These are phyloP conservation scores for Cyamopsis tetragonoloba DNA, from an alignment of 306 rosid species.

Conservation along the genomic window DNA sequence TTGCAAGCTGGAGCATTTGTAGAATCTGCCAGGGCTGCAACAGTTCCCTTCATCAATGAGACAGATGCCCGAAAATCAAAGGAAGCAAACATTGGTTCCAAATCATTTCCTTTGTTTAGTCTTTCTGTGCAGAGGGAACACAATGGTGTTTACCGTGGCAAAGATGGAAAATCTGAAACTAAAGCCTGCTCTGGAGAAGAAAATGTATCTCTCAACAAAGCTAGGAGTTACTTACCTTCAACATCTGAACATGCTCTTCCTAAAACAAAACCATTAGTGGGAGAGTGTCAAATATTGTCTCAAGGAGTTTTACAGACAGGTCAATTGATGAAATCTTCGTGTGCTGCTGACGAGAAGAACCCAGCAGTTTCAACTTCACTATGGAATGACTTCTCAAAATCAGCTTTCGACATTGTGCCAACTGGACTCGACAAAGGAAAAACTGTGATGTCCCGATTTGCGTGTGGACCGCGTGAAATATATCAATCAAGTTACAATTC, in stretches of 20 bases:
- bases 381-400: constrained; percentile 30
- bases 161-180: constrained; percentile 29
- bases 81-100: constrained; percentile 34
- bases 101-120: constrained; percentile 50
- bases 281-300: constrained; percentile 29
- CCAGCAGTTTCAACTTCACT: constrained; percentile 37
- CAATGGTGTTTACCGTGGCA: constrained; percentile 23
- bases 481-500: constrained; percentile 37
- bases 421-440: constrained; percentile 34
- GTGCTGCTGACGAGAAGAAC: constrained; percentile 34
- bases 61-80: constrained; percentile 25
- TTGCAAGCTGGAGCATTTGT: constrained; percentile 25
- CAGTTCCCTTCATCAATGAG: constrained; percentile 25
- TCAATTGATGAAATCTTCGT: constrained; percentile 29
- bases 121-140: constrained; percentile 34
- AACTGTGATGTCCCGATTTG: constrained; percentile 34
- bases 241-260: constrained; percentile 28
- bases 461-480: constrained; percentile 27
- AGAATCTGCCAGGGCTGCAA: constrained; percentile 38
- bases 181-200: constrained; percentile 29
- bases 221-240: constrained; percentile 29
- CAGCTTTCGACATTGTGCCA: constrained; percentile 42
- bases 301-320: constrained; percentile 18
- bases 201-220: constrained; percentile 25
- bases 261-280: constrained; percentile 28